phyloP scores from a whole-genome alignment of 345 rosid genomes.

The Gossypium australe region DNA sequence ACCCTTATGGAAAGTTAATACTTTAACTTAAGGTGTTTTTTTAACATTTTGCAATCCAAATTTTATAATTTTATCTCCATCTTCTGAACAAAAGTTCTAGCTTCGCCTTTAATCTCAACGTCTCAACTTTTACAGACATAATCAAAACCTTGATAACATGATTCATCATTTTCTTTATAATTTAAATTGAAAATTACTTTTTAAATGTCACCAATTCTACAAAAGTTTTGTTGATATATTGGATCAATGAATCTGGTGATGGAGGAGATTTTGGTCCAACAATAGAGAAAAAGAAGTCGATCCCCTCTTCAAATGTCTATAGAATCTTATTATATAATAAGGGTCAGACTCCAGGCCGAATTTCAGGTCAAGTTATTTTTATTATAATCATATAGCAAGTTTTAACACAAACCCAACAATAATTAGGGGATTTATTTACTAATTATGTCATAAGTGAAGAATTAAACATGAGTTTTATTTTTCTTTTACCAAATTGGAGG shows the following conservation, averaged over 20 bases:
- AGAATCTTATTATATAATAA: too few relatives aligned
- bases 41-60: neutral
- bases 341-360: accelerated
- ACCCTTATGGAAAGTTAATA: neutral
- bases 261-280: too few relatives aligned
- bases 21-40: neutral
- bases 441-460: neutral
- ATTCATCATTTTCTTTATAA: neutral
- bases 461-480: neutral
- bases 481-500: neutral
- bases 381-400: too few relatives aligned
- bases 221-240: too few relatives aligned
- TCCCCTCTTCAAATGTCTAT: too few relatives aligned
- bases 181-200: neutral
- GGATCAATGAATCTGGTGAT: too few relatives aligned
- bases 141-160: too few relatives aligned
- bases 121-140: too few relatives aligned
- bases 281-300: too few relatives aligned
- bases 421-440: neutral
- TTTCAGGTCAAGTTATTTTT: too few relatives aligned
- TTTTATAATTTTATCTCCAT: neutral
- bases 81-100: too few relatives aligned
- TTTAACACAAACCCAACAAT: neutral
- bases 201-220: neutral
- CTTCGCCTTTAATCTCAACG: too few relatives aligned